Conservation (phyloP, 306 rosid genomes). For the Rubus idaeus region DNA sequence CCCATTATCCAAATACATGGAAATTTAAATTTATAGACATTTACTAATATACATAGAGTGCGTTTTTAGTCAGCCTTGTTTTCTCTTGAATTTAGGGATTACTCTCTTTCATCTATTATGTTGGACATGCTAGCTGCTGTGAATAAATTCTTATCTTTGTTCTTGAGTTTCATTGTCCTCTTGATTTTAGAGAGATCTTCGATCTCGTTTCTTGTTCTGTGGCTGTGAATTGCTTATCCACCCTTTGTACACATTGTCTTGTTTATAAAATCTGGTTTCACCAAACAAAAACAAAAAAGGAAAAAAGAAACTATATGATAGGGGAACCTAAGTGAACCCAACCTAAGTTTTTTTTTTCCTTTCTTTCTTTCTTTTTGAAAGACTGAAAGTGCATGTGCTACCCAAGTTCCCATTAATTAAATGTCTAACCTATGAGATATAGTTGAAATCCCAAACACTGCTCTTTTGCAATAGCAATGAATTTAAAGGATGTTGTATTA, state of each 20-base stretch:
- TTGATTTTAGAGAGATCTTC: background rate
- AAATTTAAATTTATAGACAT: background rate
- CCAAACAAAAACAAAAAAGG: no score
- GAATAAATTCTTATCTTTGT: background rate
- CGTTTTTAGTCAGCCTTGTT: background rate
- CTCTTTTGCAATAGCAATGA: background rate
- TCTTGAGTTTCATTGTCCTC: background rate
- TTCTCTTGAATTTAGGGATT: background rate
- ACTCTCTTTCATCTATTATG: background rate
- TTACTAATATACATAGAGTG: background rate
- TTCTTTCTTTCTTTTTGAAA: background rate
- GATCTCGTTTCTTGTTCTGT: background rate
- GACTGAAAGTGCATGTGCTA: background rate
- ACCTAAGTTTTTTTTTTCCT: background rate
- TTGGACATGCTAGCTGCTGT: background rate
- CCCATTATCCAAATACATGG: background rate
- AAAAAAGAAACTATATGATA: no score
- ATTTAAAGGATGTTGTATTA: background rate
- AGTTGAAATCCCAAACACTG: background rate
- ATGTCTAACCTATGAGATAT: background rate
- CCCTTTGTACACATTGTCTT: background rate
- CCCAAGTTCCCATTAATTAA: background rate
- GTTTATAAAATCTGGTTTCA: background rate
- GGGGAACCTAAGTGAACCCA: background rate
- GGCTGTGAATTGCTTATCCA: background rate